Conservation (phyloP, 225 moss, liverwort and hornwort genomes). For the Pleurozium schreberi region DNA sequence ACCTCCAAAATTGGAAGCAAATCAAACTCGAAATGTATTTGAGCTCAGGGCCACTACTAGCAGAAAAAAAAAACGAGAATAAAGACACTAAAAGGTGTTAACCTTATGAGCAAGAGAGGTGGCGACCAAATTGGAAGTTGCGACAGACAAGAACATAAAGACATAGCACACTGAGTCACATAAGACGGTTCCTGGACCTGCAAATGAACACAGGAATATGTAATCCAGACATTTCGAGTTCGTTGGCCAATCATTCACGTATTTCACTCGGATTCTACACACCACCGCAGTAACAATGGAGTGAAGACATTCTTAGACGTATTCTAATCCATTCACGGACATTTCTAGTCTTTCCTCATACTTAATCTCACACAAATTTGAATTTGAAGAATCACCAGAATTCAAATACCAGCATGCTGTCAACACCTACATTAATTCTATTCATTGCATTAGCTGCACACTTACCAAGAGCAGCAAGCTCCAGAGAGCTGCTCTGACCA, state of each 20-base stretch:
- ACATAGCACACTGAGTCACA: constrained; percentile 68
- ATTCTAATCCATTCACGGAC: not conserved
- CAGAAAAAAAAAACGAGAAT: not conserved
- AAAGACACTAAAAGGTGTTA: not conserved
- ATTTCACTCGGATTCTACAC: not conserved
- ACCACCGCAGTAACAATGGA: not conserved
- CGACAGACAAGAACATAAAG: constrained; percentile 84
- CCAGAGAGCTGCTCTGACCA: constrained; percentile 71
- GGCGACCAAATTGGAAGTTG: constrained; percentile 86
- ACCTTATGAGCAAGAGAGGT: constrained; percentile 84
- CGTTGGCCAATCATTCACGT: not conserved
- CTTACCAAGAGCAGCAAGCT: constrained; percentile 87
- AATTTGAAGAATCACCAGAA: not conserved
- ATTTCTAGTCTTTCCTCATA: not conserved
- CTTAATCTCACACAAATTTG: not conserved
- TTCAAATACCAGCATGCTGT: not conserved
- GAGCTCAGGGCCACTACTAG: not conserved
- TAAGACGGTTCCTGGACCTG: constrained; percentile 80
- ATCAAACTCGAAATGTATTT: not conserved
- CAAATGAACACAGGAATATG: constrained; percentile 7
- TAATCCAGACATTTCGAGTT: not conserved
- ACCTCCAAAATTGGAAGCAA: not conserved
- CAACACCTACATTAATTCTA: not conserved
- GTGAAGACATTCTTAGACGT: not conserved
- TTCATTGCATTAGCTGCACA: not conserved